Base-by-base conservation (phyloP, 805 yeast genomes). In the Suhomyces emberorum region DNA sequence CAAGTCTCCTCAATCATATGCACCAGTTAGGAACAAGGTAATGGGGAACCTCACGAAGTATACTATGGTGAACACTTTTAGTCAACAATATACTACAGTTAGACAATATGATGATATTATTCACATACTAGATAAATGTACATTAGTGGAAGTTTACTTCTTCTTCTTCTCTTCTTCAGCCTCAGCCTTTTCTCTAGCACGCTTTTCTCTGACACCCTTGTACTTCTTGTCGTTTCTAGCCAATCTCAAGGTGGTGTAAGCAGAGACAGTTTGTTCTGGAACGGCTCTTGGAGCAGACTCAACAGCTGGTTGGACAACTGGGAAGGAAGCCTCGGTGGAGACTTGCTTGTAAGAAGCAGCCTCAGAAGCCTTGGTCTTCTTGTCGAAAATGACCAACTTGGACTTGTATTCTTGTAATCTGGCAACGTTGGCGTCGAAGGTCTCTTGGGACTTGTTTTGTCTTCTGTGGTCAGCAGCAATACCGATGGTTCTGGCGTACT, bases 391-490 rank as follows among this genome's bases (percentile, higher is more conserved):
- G 61, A 93, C 89, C 72, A 93, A 80, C 76, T 91, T 89, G 63
- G 95, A 76, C 76, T 83, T 79, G 95, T 88, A 93, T 74, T 87
- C 96, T 77, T 86, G 76, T 72, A 93, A 83, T 81, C 98, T 88
- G 70, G 81, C 86, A 63, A 93, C 97, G 77, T 93, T 93, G 58
- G 79, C 75, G 69, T 91, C 93, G 60, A 88, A 87, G 65, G 85
- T 88, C 79, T 89, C 98, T 61, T 85, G 85, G 61, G 89, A 82
- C 79, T 87, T 89, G 95, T 93, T 93, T 70, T 83, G 91, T 78
- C 98, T 89, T 82, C 98, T 91, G 91, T 87, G 95, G 80, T 93
- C 98, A 65, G 91, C 98, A 60, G 98, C 88, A 64, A 93, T 87
- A 74, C 98, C 98, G 61, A 93, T 72, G 65, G 98, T 84, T 83